Evolutionary conservation across 2,329 filamentous ascomycete species (phyloP).

Genomic region (Aspergillus sp.): DNA sequence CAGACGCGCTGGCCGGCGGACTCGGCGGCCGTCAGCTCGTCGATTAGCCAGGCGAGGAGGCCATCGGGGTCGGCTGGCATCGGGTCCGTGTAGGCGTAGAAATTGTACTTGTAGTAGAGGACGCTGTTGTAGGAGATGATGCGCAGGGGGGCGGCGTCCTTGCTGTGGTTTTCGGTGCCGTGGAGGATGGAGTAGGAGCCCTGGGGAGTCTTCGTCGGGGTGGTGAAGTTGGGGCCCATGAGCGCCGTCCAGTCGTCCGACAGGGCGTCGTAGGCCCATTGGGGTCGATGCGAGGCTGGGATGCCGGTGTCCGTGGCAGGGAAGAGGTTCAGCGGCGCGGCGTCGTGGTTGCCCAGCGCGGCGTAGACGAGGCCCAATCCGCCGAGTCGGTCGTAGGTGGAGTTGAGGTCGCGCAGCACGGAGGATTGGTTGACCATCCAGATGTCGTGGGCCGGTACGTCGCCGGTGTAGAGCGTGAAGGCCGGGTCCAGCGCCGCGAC

Average conservation of each 20-base stretch:
- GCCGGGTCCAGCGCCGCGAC: constrained; percentile 46
- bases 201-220: constrained; percentile 11
- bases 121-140: constrained; percentile 63
- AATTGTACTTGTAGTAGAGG: constrained; percentile 60
- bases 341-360: constrained; percentile 59
- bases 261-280: constrained; percentile 56
- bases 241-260: constrained; percentile 49
- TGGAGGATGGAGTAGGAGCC: constrained; percentile 50
- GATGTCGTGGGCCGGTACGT: constrained; percentile 54
- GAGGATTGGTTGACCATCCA: constrained; percentile 37
- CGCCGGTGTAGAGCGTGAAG: constrained; percentile 61
- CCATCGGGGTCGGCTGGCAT: constrained; percentile 53
- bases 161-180: constrained; percentile 28
- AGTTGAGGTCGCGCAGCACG: constrained; percentile 39
- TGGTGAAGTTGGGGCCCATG: constrained; percentile 44
- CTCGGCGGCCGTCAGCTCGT: constrained; percentile 56
- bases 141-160: constrained; percentile 40
- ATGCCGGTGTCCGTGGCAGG: constrained; percentile 38
- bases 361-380: constrained; percentile 50
- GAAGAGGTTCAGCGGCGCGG: constrained; percentile 54
- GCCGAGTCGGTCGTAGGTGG: constrained; percentile 51
- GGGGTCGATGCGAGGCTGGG: constrained; percentile 38
- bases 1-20: constrained; percentile 54
- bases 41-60: constrained; percentile 55
- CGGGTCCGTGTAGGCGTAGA: constrained; percentile 53